Base-by-base conservation (phyloP, 1,284 basidiomycete genomes). In the Tausonia pullulans region DNA sequence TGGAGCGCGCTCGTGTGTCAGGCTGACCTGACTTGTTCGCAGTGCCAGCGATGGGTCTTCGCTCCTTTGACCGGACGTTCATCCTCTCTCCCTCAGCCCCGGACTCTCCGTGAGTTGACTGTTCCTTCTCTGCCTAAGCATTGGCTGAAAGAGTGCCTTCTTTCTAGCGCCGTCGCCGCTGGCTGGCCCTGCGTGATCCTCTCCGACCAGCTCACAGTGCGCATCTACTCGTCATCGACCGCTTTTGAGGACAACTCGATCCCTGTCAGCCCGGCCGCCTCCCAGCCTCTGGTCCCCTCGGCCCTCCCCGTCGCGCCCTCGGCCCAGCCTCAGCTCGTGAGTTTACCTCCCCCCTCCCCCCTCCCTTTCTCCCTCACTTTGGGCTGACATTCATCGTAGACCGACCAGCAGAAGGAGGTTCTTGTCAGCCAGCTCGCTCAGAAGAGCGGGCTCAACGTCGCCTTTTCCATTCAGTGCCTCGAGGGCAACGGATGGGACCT, bases 11-110 rank as follows among this genome's bases (percentile, higher is more conserved):
- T 76, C 79, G 10, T 77, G 79, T 68, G 58, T 70, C 52, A 68
- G 53, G 13, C n/a, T 16, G 13, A 27, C 40, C 6, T 58, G 5
- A 50, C 48, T 44, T 56, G 14, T 55, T 10, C 61, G 8, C 67
- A 77, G 75, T 72, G 50, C 78, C 79, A 3, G 72, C 73, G 40
- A 72, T 76, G 51, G 92, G 90, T 8, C 78, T 92, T 41, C 84
- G 95, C 55, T 96, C 93, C 5, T 98, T 98, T 74, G 92, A 96
- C 73, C 83, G 95, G 60, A 86, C 89, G 0, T 96, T 98, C 72
- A 81, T 97, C 60, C 81, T 98, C 10, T 86, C 86, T 2, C 87
- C 90, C 16, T 85, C 91, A 3, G 77, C 84, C 44, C 83, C 87
- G 55, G 87, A 85, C 43, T 93, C 94, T 69, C 78, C 84, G 86